Conservation (phyloP, 148 eudicot genomes). For the Rhododendron ferrugineum region DNA sequence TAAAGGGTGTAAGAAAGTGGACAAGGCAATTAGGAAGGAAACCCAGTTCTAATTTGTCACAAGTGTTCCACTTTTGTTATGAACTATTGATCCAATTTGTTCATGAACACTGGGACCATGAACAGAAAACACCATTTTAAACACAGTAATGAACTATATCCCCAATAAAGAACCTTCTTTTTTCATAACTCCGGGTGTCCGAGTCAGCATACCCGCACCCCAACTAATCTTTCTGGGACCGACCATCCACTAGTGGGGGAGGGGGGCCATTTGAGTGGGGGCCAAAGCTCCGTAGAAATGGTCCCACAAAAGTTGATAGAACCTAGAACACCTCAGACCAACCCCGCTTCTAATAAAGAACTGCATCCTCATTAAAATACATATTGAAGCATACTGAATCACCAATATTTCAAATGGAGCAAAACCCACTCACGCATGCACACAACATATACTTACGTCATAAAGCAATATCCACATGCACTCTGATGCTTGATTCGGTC, state of each 20-base stretch:
- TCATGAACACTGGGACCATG: not conserved
- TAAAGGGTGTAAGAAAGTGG: no score
- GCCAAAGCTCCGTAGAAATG: not conserved
- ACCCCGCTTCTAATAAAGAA: not conserved
- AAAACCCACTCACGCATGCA: not conserved
- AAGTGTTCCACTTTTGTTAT: not conserved
- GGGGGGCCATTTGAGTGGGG: not conserved
- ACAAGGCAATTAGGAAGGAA: not conserved
- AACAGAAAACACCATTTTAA: not conserved
- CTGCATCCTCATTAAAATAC: not conserved
- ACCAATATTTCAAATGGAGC: not conserved
- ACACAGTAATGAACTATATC: not conserved
- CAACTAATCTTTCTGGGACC: not conserved
- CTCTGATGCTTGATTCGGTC: not conserved
- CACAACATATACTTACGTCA: not conserved
- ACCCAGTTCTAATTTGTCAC: not conserved
- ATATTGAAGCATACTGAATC: not conserved
- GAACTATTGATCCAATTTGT: not conserved
- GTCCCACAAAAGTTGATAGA: not conserved
- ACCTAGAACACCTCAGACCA: not conserved
- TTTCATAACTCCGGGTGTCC: not conserved
- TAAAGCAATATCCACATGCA: not conserved
- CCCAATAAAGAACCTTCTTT: not conserved
- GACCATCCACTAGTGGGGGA: not conserved
- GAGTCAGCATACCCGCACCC: not conserved